Percentiles rank a stretch among this genome's conserved stretches.
These are phyloP conservation scores for Amylostereum areolatum DNA, from an alignment of 1,284 basidiomycete genomes.

Conservation along the genomic window DNA sequence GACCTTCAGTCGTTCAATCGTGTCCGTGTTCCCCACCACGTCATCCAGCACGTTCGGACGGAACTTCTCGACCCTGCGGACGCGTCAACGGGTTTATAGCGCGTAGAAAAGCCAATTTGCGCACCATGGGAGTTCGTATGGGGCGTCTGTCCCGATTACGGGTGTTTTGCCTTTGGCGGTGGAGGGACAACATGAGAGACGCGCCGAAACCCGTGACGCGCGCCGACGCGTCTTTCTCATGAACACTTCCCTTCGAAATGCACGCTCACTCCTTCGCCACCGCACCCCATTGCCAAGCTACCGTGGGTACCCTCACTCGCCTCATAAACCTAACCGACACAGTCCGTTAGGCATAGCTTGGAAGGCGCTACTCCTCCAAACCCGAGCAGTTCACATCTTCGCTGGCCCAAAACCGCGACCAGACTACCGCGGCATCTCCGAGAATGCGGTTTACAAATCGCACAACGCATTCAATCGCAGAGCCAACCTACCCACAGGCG, in stretches of 20 bases:
- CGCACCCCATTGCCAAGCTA: too few relatives aligned
- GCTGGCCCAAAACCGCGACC: constrained; percentile 70
- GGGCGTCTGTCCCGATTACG: constrained; percentile 32
- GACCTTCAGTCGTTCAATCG: constrained; percentile 94
- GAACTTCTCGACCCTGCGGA: constrained; percentile 87
- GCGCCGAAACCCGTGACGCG: neutral
- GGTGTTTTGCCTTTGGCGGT: constrained; percentile 67
- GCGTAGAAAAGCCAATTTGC: constrained; percentile 9
- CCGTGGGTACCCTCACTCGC: too few relatives aligned
- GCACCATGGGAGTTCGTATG: constrained; percentile 78
- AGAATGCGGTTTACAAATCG: constrained; percentile 63
- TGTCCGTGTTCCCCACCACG: constrained; percentile 92
- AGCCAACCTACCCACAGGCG: constrained; percentile 47
- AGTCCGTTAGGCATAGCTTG: too few relatives aligned
- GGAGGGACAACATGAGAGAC: constrained; percentile 89
- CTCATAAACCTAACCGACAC: too few relatives aligned
- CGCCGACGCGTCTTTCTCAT: neutral
- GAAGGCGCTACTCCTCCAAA: too few relatives aligned
- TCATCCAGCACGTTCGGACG: constrained; percentile 81
- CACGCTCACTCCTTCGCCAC: too few relatives aligned
- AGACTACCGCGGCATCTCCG: constrained; percentile 65
- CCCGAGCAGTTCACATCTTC: too few relatives aligned
- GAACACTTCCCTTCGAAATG: too few relatives aligned
- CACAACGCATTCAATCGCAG: constrained; percentile 70
- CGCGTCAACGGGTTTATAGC: neutral